phyloP scores from a whole-genome alignment of 495 filamentous ascomycete species.

The Acidiella bohemica region DNA sequence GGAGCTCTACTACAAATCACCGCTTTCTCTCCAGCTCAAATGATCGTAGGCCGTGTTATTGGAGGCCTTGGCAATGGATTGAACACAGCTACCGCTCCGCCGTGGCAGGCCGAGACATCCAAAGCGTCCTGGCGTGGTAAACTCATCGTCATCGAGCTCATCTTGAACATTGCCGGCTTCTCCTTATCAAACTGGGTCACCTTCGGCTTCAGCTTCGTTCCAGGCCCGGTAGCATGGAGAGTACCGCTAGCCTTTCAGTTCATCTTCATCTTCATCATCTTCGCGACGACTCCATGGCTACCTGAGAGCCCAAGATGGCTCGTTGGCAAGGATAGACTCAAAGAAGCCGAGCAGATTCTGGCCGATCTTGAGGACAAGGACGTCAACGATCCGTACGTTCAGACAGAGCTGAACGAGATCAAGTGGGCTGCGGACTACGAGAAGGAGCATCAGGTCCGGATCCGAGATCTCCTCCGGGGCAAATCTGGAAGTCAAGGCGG shows the following conservation, averaged over 20 bases:
- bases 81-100: constrained; percentile 49
- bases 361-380: constrained; percentile 35
- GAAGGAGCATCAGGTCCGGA: constrained; percentile 34
- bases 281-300: constrained; percentile 38
- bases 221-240: constrained; percentile 35
- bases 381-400: constrained; percentile 33
- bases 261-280: constrained; percentile 43
- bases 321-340: constrained; percentile 19
- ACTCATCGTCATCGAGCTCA: constrained; percentile 47
- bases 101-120: constrained; percentile 53
- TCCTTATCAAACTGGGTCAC: constrained; percentile 43
- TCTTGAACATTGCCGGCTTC: constrained; percentile 48
- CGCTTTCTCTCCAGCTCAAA: constrained; percentile 47
- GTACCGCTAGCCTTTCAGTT: constrained; percentile 47
- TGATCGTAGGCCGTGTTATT: constrained; percentile 43
- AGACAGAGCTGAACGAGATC: constrained; percentile 37
- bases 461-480: constrained; percentile 35
- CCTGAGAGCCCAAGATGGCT: constrained; percentile 36
- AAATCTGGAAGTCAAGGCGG: constrained; percentile 27
- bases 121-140: constrained; percentile 46
- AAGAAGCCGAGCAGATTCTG: constrained; percentile 38
- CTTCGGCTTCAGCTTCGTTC: constrained; percentile 40
- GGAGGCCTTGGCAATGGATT: constrained; percentile 50
- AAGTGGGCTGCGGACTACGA: constrained; percentile 37
- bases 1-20: constrained; percentile 50